Base-by-base conservation (phyloP, 345 rosid species). In the Mangifera indica region DNA sequence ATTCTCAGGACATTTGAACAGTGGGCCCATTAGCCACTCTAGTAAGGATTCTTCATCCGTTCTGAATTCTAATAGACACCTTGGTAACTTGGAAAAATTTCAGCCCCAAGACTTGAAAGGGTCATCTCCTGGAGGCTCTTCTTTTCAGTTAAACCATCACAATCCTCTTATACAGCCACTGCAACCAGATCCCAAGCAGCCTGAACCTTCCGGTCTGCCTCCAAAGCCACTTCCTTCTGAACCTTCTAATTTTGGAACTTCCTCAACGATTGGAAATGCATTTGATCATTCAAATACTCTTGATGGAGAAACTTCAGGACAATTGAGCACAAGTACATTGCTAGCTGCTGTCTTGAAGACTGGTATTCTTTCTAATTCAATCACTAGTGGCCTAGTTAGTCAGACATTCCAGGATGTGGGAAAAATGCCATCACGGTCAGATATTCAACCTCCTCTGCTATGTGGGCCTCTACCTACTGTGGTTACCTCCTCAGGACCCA, bases 321-420 rank as follows among this genome's bases (percentile, higher is more conserved):
- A 76, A 79, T 76, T 84, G 2, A 89, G 80, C 78, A 84, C 88
- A 24, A 85, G 90, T 76, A 83, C 86, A 78, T 84, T 89, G 78
- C 77, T 90, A 80, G 88, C 88, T 66, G 88, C 97, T 58, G 90
- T 88, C 77, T 79, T 87, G 77, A 90, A 87, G 75, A 89, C 85
- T 82, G 98, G 91, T 66, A 79, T 87, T 75, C 85, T 92, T 63
- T 78, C 89, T 65, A 81, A 66, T 69, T 68, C 85, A 62, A 66
- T 77, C 46, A 18, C 79, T 58, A 69, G 76, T 76, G 81, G 73
- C 25, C 57, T 72, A 29, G 76, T 86, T 55, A 82, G 54, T 22
- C 77, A 51, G 61, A 75, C 51, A 63, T 75, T 69, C 57, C 82
- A 68, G 75, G 83, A 74, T 55, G 75, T 54, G 44, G 77, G 60